These are phyloP conservation scores for Angomonas deanei DNA, from an alignment of 208 protist species.

Conservation along the genomic window DNA sequence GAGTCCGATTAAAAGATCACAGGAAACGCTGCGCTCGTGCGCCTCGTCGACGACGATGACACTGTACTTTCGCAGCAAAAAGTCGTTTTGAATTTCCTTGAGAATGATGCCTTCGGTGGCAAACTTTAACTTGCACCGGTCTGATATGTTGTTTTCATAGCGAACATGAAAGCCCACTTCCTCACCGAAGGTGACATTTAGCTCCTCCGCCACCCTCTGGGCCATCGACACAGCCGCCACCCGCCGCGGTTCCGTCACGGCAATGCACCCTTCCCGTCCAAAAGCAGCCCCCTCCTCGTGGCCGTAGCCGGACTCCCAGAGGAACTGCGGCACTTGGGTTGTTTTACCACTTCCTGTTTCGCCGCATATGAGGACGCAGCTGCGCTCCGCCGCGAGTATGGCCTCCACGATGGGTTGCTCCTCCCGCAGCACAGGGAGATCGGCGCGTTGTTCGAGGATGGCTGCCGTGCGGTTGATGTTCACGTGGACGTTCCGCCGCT, in stretches of 20 bases:
- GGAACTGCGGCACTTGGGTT: slow-evolving; percentile 93
- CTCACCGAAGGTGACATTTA: slow-evolving; percentile 82
- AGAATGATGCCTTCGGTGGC: slow-evolving; percentile 99
- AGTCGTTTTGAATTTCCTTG: slow-evolving; percentile 95
- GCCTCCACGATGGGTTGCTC: slow-evolving; percentile 90
- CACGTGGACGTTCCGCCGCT: slow-evolving; percentile 61
- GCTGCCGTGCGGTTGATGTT: slow-evolving; percentile 43
- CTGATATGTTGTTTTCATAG: slow-evolving; percentile 95
- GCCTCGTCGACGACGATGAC: slow-evolving; percentile 99
- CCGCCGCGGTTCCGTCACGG: slow-evolving; percentile 98
- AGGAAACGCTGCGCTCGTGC: slow-evolving; percentile 89
- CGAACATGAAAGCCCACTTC: slow-evolving; percentile 97
- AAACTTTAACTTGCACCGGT: slow-evolving; percentile 94
- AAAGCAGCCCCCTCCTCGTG: slow-evolving; percentile 60
- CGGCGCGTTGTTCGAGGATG: slow-evolving; percentile 51
- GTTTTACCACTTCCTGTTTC: slow-evolving; percentile 98
- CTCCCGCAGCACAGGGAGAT: slow-evolving; percentile 81
- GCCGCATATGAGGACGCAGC: slow-evolving; percentile 93
- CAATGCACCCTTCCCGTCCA: slow-evolving; percentile 78
- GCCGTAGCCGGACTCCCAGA: slow-evolving; percentile 89
- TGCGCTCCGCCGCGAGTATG: slow-evolving; percentile 61
- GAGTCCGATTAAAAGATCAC: slow-evolving; percentile 98
- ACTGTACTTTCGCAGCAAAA: slow-evolving; percentile 94
- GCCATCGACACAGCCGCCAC: slow-evolving; percentile 99
- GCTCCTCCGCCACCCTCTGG: slow-evolving; percentile 96